Base-by-base conservation (phyloP, 1,139 yeast species). In the Eremothecium cymbalariae region DNA sequence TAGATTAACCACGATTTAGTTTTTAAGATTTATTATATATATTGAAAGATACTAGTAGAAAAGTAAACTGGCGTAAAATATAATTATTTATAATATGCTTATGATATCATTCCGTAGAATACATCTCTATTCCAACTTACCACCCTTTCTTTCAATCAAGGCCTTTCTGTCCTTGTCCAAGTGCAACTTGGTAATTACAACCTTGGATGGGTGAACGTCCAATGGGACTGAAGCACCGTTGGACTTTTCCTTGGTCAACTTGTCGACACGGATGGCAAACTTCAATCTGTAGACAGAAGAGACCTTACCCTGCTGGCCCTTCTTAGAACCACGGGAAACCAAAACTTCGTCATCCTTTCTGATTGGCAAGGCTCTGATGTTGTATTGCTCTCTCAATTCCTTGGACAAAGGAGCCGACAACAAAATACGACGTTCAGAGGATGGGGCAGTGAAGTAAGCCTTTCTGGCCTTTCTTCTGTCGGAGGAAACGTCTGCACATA, bases 381-480 rank as follows among this genome's bases (percentile, higher is more conserved):
- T 86, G 85, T 86, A 90, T 76, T 93, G 82, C 68, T 81, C 93
- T 71, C 94, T 84, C 73, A 93, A 84, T 75, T 93, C 98, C 80
- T 93, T 90, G 61, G 98, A 90, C 64, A 93, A 81, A 63, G 98
- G 96, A 68, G 98, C 98, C 62, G 96, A 82, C 80, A 93, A 74
- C 70, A 93, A 74, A 58, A 71, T 74, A 74, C 98, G 86, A 76
- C 97, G 86, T 65, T 74, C 86, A 56, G 90, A 82, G 55, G 98
- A 90, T 62, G 98, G 94, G 57, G 99, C 94, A 62, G 74, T 74
- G 88, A 93, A 93, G 84, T 93, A 82, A 70, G 98, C 98, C 88
- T 90, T 90, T 84, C 99, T 88, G 71, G 97, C 77, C 83, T 90
- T 90, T 70, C 95, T 82, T 78, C 98, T 94, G 67, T 96, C 90